A percentile compares a stretch with the other conserved stretches of the same genome.
phyloP scores from a whole-genome alignment of 192 early-diverging fungal genomes.

The Dissophora globulifera region DNA sequence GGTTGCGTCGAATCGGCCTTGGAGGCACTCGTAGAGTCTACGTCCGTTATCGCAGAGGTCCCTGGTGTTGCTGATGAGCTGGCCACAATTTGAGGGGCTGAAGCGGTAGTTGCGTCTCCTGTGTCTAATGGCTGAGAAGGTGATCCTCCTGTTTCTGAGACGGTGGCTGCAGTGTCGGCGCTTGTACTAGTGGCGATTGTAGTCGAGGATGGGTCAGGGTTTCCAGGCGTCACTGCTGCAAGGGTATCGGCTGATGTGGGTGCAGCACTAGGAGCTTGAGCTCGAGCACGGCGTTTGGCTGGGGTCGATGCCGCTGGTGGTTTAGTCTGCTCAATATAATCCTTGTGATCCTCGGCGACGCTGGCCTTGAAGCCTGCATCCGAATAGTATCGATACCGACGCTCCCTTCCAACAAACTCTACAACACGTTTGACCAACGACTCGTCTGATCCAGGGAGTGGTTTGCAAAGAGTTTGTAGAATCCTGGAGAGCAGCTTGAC shows the following conservation, averaged over 20 bases:
- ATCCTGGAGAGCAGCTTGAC: constrained; percentile 61
- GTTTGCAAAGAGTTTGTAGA: constrained; percentile 47
- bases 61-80: too few species aligned
- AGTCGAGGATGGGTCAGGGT: not conserved
- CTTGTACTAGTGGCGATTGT: too few species aligned
- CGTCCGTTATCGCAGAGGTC: too few species aligned
- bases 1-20: too few species aligned
- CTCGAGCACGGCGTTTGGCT: not conserved
- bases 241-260: constrained; percentile 8
- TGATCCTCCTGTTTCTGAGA: too few species aligned
- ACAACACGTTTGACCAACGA: constrained; percentile 53
- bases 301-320: not conserved
- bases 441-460: constrained; percentile 10
- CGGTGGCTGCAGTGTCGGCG: too few species aligned
- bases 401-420: constrained; percentile 73
- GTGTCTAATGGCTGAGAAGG: too few species aligned
- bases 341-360: constrained; percentile 31
- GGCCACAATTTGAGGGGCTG: too few species aligned
- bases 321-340: constrained; percentile 31
- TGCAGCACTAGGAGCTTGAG: too few species aligned
- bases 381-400: constrained; percentile 72
- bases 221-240: not conserved
- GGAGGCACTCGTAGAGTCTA: too few species aligned
- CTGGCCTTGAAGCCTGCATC: constrained; percentile 38
- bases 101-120: too few species aligned